Base-by-base conservation (phyloP, 345 rosid species). In the Populus pruinosa region DNA sequence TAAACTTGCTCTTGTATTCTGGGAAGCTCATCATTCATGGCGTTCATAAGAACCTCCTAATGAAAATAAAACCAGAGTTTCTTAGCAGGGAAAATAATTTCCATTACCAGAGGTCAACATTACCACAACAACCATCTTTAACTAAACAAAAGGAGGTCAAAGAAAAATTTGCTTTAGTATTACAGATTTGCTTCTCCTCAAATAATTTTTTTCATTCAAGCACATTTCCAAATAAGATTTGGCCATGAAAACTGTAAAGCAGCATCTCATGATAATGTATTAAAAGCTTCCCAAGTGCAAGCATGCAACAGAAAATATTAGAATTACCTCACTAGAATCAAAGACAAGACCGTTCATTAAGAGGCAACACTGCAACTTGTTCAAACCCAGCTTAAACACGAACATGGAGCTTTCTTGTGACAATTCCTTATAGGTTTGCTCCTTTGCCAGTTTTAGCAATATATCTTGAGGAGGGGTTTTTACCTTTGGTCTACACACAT, bases 1-100 rank as follows among this genome's bases (percentile, higher is more conserved):
- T 96, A 96, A 82, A 96, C 98, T 86, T 93, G 96, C 82, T 96
- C 98, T 82, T 96, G 99, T 81, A 96, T 89, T 86, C 88, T 96
- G 63, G 93, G 89, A 80, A 93, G 96, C 83, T 96, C 98, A 31
- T 92, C 98, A 80, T 93, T 96, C 97, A 96, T 93, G 78, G 98
- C 94, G 88, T 75, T 93, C 82, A 89, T 80, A 73, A 93, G 97
- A 73, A 93, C 89, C 82, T 93, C 99, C 98, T 96, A 88, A 70
- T 70, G 38, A 85, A 75, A 56, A 76, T 36, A 76, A 77, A 75
- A 44, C 69, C 69, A 77, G 74, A 81, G 75, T 20, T 66, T 67
- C 36, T n/a, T 23, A 49, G 77, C 59, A 74, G 56, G 23, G 18
- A 47, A 44, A 63, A 33, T 38, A 21, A 16, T 56, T 76, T 61